Evolutionary conservation across 805 yeast species (phyloP).

Genomic region (Lipomyces orientalis): DNA sequence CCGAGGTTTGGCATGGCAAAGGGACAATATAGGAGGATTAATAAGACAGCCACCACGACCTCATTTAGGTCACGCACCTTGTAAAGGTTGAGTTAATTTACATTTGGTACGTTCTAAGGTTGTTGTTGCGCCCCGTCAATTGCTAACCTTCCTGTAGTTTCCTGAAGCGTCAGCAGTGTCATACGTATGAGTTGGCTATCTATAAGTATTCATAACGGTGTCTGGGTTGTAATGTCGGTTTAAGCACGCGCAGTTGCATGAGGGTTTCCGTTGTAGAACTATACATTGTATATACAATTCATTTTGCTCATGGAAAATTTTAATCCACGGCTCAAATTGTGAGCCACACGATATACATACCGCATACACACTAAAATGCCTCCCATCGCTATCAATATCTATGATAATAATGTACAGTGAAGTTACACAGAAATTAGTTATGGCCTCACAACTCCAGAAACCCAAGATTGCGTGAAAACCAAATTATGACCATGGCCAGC

Average conservation of each 20-base stretch:
- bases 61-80: neutral
- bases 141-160: neutral
- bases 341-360: neutral
- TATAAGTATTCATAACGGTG: neutral
- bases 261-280: neutral
- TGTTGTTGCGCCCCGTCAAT: neutral
- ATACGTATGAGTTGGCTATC: neutral
- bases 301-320: neutral
- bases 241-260: neutral
- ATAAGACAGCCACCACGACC: neutral
- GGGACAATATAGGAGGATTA: neutral
- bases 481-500: neutral
- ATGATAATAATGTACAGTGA: neutral
- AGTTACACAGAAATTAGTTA: neutral
- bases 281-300: neutral
- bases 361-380: neutral
- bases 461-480: neutral
- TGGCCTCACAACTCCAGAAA: neutral
- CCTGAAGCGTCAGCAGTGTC: neutral
- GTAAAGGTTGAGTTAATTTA: neutral
- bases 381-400: neutral
- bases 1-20: neutral
- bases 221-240: neutral
- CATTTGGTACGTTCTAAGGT: neutral
- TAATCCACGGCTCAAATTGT: neutral